A percentile compares a stretch with the other conserved stretches of the same genome.
These are phyloP conservation scores for Sanghuangporus sanghuang DNA, from an alignment of 1,284 basidiomycete species.

Conservation along the genomic window DNA sequence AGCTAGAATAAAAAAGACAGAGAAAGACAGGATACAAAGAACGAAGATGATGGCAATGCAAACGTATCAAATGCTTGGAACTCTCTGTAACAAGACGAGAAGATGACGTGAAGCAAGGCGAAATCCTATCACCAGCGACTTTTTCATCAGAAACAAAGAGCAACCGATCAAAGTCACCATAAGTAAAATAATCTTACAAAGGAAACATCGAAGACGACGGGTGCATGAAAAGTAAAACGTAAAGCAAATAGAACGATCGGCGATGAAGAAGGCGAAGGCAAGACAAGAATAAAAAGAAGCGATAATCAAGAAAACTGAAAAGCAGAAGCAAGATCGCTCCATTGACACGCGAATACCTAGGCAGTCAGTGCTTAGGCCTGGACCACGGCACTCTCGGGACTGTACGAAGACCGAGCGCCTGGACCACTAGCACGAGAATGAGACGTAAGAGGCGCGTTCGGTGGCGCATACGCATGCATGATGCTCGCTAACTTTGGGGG, in stretches of 20 bases:
- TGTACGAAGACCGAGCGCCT: background rate
- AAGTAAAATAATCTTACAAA: background rate
- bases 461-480: slow-evolving; percentile 52
- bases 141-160: background rate
- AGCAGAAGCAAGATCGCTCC: background rate
- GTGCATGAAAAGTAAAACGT: background rate
- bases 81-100: no score
- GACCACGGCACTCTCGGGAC: background rate
- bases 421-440: background rate
- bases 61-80: no score
- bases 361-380: background rate
- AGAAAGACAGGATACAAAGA: no score
- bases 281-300: background rate
- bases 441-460: slow-evolving; percentile 21
- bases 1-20: no score
- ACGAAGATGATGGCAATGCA: no score
- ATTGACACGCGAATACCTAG: background rate
- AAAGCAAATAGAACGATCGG: background rate
- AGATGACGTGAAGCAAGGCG: no score
- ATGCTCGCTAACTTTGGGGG: slow-evolving; percentile 55
- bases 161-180: background rate
- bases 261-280: background rate
- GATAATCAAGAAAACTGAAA: background rate
- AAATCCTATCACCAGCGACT: no score
- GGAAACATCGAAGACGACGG: background rate